Percentiles rank a stretch among this genome's conserved stretches.
These are phyloP conservation scores for Symbiotaphrina buchneri DNA, from an alignment of 495 filamentous ascomycete genomes.

Conservation along the genomic window DNA sequence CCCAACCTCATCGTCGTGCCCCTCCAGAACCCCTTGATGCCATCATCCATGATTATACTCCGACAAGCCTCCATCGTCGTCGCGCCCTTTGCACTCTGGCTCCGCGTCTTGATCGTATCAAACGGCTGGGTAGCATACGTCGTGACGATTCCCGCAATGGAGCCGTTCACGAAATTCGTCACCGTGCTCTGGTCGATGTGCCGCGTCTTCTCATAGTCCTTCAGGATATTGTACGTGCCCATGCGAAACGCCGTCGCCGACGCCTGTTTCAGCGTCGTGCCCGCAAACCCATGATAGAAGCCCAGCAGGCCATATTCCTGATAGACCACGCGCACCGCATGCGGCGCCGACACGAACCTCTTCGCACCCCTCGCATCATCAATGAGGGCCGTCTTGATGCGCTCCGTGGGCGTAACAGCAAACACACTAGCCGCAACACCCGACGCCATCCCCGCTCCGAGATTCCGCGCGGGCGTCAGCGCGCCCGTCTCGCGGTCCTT, in stretches of 20 bases:
- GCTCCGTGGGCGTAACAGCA: slow-evolving; percentile 41
- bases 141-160: slow-evolving; percentile 34
- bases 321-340: slow-evolving; percentile 25
- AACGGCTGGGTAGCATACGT: slow-evolving; percentile 42
- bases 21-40: too few relatives aligned
- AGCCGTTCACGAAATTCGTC: slow-evolving; percentile 37
- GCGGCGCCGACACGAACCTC: slow-evolving; percentile 24
- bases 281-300: slow-evolving; percentile 34
- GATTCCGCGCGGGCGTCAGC: slow-evolving; percentile 27
- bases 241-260: slow-evolving; percentile 39
- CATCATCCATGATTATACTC: too few relatives aligned
- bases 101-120: slow-evolving; percentile 42
- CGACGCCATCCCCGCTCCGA: slow-evolving; percentile 36
- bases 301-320: slow-evolving; percentile 26
- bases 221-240: slow-evolving; percentile 45
- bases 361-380: slow-evolving; percentile 33
- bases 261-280: slow-evolving; percentile 45
- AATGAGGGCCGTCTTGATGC: slow-evolving; percentile 47
- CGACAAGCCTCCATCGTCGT: slow-evolving; percentile 30
- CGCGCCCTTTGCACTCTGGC: slow-evolving; percentile 30
- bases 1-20: too few relatives aligned
- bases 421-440: slow-evolving; percentile 33
- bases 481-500: slow-evolving; percentile 29
- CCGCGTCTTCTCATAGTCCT: slow-evolving; percentile 25
- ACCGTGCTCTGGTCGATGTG: slow-evolving; percentile 18